phyloP scores from a whole-genome alignment of 805 yeast species.

The Metschnikowia borealis region DNA sequence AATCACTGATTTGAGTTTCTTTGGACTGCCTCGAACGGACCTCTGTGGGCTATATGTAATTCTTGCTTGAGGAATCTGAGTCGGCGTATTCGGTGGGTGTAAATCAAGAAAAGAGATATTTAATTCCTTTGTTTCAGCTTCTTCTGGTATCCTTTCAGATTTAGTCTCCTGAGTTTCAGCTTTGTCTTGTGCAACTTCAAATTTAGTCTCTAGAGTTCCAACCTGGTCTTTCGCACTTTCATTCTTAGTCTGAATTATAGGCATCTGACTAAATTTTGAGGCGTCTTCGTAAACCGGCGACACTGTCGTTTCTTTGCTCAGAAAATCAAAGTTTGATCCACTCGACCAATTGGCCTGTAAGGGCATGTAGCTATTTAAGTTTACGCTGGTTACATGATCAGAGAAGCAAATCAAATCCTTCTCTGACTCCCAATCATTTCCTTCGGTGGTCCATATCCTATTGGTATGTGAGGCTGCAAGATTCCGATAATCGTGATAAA shows the following conservation, averaged over 20 bases:
- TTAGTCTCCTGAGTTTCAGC: not conserved
- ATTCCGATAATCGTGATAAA: conserved; percentile 8
- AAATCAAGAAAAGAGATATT: not conserved
- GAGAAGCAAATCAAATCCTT: not conserved
- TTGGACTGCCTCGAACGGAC: not conserved
- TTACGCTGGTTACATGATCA: not conserved
- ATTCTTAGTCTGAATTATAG: not conserved
- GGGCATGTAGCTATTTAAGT: not conserved
- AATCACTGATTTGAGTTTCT: not conserved
- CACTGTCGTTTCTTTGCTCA: not conserved
- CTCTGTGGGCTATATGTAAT: not conserved
- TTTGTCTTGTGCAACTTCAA: not conserved
- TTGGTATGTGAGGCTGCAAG: not conserved
- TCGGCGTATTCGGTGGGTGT: not conserved
- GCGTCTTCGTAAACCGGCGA: not conserved
- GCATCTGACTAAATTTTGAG: not conserved
- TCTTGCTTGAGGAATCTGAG: not conserved
- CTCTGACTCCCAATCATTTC: not conserved
- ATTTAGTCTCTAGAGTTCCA: too few species aligned
- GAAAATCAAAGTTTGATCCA: not conserved
- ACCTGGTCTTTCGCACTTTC: not conserved
- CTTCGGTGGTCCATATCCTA: not conserved
- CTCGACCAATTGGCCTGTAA: not conserved
- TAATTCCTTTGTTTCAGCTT: not conserved
- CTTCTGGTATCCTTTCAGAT: not conserved